Conservation (phyloP, 1,284 basidiomycete species). For the Trametes pubescens region DNA sequence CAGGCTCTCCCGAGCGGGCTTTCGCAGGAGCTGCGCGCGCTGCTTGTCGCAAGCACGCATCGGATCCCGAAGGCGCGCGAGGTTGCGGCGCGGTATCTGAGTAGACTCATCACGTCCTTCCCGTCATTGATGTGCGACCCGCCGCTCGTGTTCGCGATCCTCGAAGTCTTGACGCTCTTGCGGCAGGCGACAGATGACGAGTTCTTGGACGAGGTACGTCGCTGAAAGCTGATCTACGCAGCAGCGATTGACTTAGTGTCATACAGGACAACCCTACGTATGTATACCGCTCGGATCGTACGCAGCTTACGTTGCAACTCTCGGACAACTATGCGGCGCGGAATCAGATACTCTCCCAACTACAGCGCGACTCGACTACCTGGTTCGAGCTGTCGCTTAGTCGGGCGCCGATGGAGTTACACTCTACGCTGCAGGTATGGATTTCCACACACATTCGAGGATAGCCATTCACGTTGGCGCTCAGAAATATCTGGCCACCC, state of each 20-base stretch:
- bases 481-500: conserved; percentile 85
- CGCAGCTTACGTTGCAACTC: conserved; percentile 80
- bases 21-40: conserved; percentile 76
- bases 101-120: conserved; percentile 90
- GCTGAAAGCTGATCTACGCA: not conserved
- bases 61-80: conserved; percentile 84
- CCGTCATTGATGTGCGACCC: conserved; percentile 95
- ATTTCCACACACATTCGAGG: not conserved
- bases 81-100: conserved; percentile 84
- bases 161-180: conserved; percentile 92
- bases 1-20: conserved; percentile 83
- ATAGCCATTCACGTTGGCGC: not conserved
- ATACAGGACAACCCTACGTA: conserved; percentile 87
- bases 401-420: conserved; percentile 91
- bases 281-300: conserved; percentile 83
- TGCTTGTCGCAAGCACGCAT: conserved; percentile 87
- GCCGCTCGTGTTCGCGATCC: conserved; percentile 86
- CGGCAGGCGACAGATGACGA: conserved; percentile 92
- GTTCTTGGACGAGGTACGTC: conserved; percentile 85
- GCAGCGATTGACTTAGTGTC: not conserved
- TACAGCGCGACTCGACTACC: conserved; percentile 76
- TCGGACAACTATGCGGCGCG: conserved; percentile 90
- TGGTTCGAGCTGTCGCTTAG: conserved; percentile 91
- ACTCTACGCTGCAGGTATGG: conserved; percentile 87
- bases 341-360: conserved; percentile 82